These are phyloP conservation scores for Thymus mandschuricus DNA, from an alignment of 257 asterid species.

Conservation along the genomic window DNA sequence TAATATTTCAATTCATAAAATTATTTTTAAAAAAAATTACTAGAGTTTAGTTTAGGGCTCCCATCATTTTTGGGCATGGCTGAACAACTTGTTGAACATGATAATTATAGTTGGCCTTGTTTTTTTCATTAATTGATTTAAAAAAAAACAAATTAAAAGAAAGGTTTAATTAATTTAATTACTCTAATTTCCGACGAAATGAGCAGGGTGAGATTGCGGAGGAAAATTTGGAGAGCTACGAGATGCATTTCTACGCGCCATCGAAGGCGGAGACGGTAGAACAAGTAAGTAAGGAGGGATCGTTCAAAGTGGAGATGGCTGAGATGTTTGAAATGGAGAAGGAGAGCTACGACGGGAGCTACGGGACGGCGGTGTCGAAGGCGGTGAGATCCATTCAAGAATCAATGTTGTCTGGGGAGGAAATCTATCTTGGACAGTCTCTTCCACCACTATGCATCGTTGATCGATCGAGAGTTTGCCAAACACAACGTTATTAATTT, in stretches of 20 bases:
- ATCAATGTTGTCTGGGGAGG: slow-evolving; percentile 59
- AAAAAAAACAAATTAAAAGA: too few species aligned
- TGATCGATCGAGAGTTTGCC: slow-evolving; percentile 61
- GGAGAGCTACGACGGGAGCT: slow-evolving; percentile 24
- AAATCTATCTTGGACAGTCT: slow-evolving; percentile 50
- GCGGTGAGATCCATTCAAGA: slow-evolving; percentile 83
- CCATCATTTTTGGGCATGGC: too few species aligned
- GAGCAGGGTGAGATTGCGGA: slow-evolving; percentile 63
- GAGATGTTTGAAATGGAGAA: slow-evolving; percentile 64
- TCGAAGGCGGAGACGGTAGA: slow-evolving; percentile 64
- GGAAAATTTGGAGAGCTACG: slow-evolving; percentile 65
- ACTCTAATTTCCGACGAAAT: too few species aligned
- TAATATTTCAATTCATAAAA: too few species aligned
- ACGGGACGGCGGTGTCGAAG: slow-evolving; percentile 65
- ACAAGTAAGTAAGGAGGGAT: slow-evolving; percentile 54
- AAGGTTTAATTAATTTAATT: too few species aligned
- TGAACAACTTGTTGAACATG: too few species aligned
- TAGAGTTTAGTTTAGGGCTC: too few species aligned
- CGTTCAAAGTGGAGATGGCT: slow-evolving; percentile 49
- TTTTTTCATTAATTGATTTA: too few species aligned
- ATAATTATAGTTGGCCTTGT: too few species aligned
- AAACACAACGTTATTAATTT: slow-evolving; percentile 47
- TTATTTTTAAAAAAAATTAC: too few species aligned
- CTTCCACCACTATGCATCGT: slow-evolving; percentile 57
- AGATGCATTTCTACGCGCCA: slow-evolving; percentile 89